Evolutionary conservation across 192 early-diverging fungal genomes (phyloP), one percentile per base, ranked within the genome.

Genomic region (Polychytrium aggregatum): DNA sequence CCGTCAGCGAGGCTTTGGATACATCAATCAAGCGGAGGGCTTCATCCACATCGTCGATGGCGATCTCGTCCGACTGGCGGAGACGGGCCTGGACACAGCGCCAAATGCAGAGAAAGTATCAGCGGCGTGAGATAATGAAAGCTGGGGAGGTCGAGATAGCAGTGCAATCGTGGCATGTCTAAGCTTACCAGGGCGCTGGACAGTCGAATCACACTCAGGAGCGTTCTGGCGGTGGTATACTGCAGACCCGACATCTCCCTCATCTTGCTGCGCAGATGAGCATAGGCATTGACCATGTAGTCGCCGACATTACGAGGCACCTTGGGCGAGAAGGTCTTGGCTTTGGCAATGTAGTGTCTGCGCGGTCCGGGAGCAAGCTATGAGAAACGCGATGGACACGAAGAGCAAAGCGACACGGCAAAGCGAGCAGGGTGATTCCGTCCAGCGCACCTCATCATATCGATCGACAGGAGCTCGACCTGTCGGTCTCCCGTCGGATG

Each of bases 11-110:
- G 25, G 85, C 74, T 60, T 98, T 94, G 42, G 86, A 87, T 5
- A 96, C 86, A 46, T 93, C 84, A 67, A 91, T 79, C 49, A 93
- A 62, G 8, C 90, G 78, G 64, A 93, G 62, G 5, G 87, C 86
- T 59, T 93, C 90, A 38, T 88, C 84, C 21, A 93, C 87, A 65
- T 93, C 88, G 27, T 66, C 74, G 38, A 72, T 58, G 10, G 65
- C 60, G 10, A 90, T 87, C 22, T 63, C 63, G 18, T 78, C 75
- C 18, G 78, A 68, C 41, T 81, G 79, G 13, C 87, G 76, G 26
- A 93, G 55, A 44, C 90, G 82, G 0, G 90, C 87, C 62, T 82
- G 66, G n/a, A 28, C 21, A 57, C 22, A 52, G 4, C 6, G 35
- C 21, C 39, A 4, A n/a, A 33, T 33, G 11, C 6, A 4, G 31